phyloP scores from a whole-genome alignment of 2,329 filamentous ascomycete genomes.

The Talaromyces sp. region DNA sequence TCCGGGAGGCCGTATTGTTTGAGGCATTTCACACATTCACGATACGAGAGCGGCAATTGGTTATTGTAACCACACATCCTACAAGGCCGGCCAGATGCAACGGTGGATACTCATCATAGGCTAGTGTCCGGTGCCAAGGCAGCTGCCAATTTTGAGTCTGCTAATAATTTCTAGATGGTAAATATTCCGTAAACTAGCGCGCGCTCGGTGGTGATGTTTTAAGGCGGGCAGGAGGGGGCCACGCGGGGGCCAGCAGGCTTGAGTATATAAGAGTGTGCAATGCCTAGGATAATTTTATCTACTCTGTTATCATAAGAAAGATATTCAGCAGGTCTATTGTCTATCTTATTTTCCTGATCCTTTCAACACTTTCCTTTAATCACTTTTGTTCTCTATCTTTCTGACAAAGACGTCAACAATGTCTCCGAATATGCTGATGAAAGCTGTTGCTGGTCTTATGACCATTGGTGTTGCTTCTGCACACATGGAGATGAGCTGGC shows the following conservation, averaged over 20 bases:
- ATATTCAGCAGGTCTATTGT: background rate
- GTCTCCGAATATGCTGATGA: background rate
- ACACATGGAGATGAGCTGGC: constrained; percentile 53
- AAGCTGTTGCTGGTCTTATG: background rate
- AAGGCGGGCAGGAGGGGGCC: background rate
- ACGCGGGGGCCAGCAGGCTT: background rate
- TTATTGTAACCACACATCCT: background rate
- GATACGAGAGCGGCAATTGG: background rate
- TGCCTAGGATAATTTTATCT: background rate
- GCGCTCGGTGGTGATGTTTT: background rate
- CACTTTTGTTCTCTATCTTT: background rate
- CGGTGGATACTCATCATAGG: background rate
- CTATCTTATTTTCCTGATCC: background rate
- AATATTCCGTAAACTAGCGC: background rate
- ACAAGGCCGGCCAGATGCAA: background rate
- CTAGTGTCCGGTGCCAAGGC: background rate
- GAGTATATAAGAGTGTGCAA: background rate
- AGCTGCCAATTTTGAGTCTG: background rate
- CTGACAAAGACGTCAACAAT: background rate
- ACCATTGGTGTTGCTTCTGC: constrained; percentile 12
- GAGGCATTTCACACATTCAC: background rate
- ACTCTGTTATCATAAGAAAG: background rate
- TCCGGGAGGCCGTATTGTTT: background rate
- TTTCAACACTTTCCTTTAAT: background rate
- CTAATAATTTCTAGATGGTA: background rate